Evolutionary conservation across 192 early-diverging fungal species (phyloP), one percentile per base, ranked within the genome.

Genomic region (Phycomyces nitens): DNA sequence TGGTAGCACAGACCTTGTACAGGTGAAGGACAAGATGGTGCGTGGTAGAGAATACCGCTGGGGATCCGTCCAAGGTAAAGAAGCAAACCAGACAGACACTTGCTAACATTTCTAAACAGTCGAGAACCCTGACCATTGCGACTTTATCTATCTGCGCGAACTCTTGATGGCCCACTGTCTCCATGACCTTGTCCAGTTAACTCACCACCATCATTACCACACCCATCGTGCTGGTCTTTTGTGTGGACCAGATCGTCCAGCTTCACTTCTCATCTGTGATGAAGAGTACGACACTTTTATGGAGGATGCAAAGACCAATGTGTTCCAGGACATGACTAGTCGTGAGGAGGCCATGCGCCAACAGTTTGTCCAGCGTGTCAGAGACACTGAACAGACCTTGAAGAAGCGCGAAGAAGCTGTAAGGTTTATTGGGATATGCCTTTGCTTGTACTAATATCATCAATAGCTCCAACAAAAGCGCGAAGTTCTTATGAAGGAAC

Each of bases 81-180:
- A 27, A 12, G 14, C 4, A 29, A 22, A 18, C 24, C 22, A 24
- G 11, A 39, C 26, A 27, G 10, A 58, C 22, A 29, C 5, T 14
- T 42, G 38, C 16, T 43, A 23, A 22, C 62, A 42, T 55, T 21
- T 29, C n/a, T 62, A 24, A 29, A 7, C 52, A 88, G 93, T 98
- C 63, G 93, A 94, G 73, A 88, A 96, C 71, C 89, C 92, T 74
- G 71, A 71, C 34, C 94, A 96, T 76, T 94, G 92, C 81, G 96
- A 96, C 70, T 96, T 98, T 75, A 82, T 90, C 41, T 88, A 91
- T 68, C 82, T 98, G 56, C 88, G 96, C 26, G 84, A 91, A 56
- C 60, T 90, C n/a, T 60, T 91, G 11, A 88, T 91, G 79, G 64
- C 77, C 53, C 75, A 77, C 26, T 81, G 80, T 58, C 73, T 94